Base-by-base conservation (phyloP, 2,329 filamentous ascomycete species). In the Cladosporium colombiae region DNA sequence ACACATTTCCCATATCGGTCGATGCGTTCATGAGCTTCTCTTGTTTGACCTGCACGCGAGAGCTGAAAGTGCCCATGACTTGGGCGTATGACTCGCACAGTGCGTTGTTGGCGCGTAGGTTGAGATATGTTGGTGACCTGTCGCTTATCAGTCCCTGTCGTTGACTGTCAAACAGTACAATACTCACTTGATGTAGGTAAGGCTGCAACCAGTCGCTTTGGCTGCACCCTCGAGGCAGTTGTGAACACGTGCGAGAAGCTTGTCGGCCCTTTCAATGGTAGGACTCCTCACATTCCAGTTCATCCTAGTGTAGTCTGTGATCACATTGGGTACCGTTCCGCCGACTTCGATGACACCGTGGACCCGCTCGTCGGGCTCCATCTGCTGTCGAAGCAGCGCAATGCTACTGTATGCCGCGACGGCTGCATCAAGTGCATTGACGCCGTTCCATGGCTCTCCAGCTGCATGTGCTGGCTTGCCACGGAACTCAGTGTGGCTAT, bases 341-440 rank as follows among this genome's bases (percentile, higher is more conserved):
- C 57, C 57, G 8, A 59, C 65, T 49, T 63, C 52, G 18, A 66
- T 60, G 33, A 66, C 49, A 23, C 59, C 52, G 21, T 67, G 65
- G 21, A 67, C 58, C 21, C 65, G 58, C 25, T 67, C 65, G 13
- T 33, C 35, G 3, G 65, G 61, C 16, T 40, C 23, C 29, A 67
- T 67, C 35, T 67, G 65, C 35, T 67, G 65, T 29, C 65, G 49
- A 7, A 67, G 40, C 27, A 64, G 37, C 25, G 55, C 64, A 16
- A 67, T 35, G 27, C 60, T 64, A 2, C 33, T 53, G 31, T 67
- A 64, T 44, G 65, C 61, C 18, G 61, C 25, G 25, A 67, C 61
- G 10, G 63, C n/a, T 31, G 65, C 65, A 44, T 67, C 65, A 29
- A 64, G 44, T 14, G 65, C 65, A n/a, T 67, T 67, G 18, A 67